Percentiles rank a stretch among this genome's conserved stretches.
Evolutionary conservation across 805 yeast species (phyloP).

Genomic region (Candida andamanensis): DNA sequence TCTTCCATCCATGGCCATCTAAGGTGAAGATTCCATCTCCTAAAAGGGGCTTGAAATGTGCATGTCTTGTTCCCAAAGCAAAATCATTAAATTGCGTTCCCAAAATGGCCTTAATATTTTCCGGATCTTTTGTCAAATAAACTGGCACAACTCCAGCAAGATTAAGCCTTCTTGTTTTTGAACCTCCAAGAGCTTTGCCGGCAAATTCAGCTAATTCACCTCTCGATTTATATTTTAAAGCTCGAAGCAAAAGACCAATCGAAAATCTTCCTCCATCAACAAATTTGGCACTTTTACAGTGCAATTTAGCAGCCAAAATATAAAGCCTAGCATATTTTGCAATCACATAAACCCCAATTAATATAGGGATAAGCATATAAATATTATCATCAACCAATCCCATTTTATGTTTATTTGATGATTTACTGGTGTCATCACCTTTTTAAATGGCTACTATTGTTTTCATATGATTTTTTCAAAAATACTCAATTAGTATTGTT

Average conservation of each 20-base stretch:
- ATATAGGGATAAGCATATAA: conserved; percentile 3
- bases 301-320: conserved; percentile 13
- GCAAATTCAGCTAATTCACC: conserved; percentile 23
- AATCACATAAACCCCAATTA: conserved; percentile 1
- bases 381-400: too few relatives aligned
- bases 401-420: too few relatives aligned
- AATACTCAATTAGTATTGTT: too few relatives aligned
- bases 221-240: conserved; percentile 12
- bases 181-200: conserved; percentile 8
- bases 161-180: conserved; percentile 12
- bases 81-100: conserved; percentile 36
- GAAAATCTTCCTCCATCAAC: conserved; percentile 4
- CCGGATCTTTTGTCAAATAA: conserved; percentile 28
- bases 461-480: conserved; percentile 1
- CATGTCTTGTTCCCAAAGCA: conserved; percentile 28
- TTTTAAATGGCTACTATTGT: too few relatives aligned
- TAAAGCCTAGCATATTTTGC: conserved; percentile 1
- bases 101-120: conserved; percentile 32
- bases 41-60: conserved; percentile 25
- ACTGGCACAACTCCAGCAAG: conserved; percentile 18
- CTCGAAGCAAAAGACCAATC: conserved; percentile 8
- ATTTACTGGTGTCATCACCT: too few relatives aligned
- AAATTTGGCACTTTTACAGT: conserved; percentile 13
- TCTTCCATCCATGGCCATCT: conserved; percentile 37
- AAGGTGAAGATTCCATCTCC: conserved; percentile 37